Evolutionary conservation across 1,139 yeast species (phyloP), one percentile per base, ranked within the genome.

Genomic region (Debaryomyces sp.): DNA sequence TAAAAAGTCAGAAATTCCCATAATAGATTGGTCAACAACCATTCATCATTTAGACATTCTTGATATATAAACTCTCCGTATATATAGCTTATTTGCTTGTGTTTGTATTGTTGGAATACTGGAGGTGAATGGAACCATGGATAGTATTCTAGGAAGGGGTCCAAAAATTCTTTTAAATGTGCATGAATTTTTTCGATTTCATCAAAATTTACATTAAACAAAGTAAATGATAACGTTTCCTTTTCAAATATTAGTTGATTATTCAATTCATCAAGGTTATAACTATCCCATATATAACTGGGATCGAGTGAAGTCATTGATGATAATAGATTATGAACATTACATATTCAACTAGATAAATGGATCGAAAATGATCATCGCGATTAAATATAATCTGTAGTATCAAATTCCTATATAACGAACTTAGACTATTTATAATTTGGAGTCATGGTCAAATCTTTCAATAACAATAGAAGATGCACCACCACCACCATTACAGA

Each of bases 401-500:
- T 26, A n/a, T 17, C 23, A 23, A 26, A 40, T 29, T 27, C 29
- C 12, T 22, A 22, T 27, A 27, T 15, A 40, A 7, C 23, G 18
- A 30, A 15, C n/a, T 29, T 40, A 40, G 15, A 21, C 46, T 46
- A 43, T 30, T 50, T 57, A 62, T 48, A 67, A 66, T 54, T 68
- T 68, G 29, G 64, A 53, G 38, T 66, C 68, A 43, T 57, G 57
- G 38, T 68, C 73, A 40, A 68, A 41, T 54, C 50, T 56, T 45
- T 58, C 62, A 40, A 58, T 51, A 17, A 58, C 54, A 47, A 58
- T 49, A 32, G 62, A 50, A n/a, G 95, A 85, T 48, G 96, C 97
- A 66, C 97, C 97, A 67, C 97, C 97, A 63, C 97, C 97, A 75
- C 97, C 97, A 71, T 91, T 91, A 78, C 97, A 90, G 66, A 91